A percentile compares a stretch with the other conserved stretches of the same genome.
Conservation (phyloP, 1,284 basidiomycete genomes). For the Tylopilus microsporus region DNA sequence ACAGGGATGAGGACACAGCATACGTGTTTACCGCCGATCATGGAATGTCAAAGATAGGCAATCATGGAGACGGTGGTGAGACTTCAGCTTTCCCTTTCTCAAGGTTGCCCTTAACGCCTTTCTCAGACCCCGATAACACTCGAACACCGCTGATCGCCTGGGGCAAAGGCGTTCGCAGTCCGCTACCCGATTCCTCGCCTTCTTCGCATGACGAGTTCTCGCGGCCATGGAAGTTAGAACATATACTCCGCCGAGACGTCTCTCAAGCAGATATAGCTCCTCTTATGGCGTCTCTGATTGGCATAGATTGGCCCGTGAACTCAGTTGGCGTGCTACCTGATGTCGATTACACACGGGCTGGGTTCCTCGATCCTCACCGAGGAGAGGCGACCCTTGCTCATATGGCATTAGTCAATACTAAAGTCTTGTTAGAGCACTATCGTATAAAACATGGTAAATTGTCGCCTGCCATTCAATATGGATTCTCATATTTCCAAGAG, state of each 20-base stretch:
- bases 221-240: conserved; percentile 52
- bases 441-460: conserved; percentile 66
- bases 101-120: conserved; percentile 7
- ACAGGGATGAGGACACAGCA: conserved; percentile 64
- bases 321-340: conserved; percentile 73
- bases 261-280: conserved; percentile 83
- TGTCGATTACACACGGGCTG: conserved; percentile 51
- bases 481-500: conserved; percentile 39
- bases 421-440: conserved; percentile 78
- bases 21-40: conserved; percentile 88
- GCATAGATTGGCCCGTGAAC: conserved; percentile 70
- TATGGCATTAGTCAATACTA: conserved; percentile 67
- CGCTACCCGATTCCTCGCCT: conserved; percentile 48
- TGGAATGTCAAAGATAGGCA: conserved; percentile 86
- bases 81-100: conserved; percentile 5
- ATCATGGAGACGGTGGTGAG: conserved; percentile 84
- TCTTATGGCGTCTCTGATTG: conserved; percentile 73
- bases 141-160: conserved; percentile 82
- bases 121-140: conserved; percentile 79
- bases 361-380: conserved; percentile 45
- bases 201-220: conserved; percentile 71
- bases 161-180: conserved; percentile 73
- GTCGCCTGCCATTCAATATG: background rate
- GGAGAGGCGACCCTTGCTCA: conserved; percentile 45
- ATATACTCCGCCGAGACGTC: conserved; percentile 64